Percentiles rank a stretch among this genome's conserved stretches.
phyloP scores from a whole-genome alignment of 495 filamentous ascomycete species.

The Trichoderma asperelloides region DNA sequence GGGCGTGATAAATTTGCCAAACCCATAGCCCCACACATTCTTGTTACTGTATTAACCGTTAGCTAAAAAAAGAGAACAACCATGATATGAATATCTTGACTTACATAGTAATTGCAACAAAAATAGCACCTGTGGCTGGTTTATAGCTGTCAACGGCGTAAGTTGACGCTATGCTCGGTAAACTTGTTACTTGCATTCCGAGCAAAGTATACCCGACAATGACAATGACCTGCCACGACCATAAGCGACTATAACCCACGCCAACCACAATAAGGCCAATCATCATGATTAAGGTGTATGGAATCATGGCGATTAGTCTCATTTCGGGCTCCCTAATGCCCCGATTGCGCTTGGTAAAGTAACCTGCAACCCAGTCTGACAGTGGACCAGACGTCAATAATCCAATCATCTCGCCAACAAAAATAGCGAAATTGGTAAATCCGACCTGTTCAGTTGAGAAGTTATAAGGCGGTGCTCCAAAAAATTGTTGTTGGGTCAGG shows the following conservation, averaged over 20 bases:
- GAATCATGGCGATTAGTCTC: conserved; percentile 49
- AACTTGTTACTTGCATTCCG: conserved; percentile 45
- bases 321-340: conserved; percentile 58
- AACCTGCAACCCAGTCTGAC: conserved; percentile 47
- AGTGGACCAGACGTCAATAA: conserved; percentile 47
- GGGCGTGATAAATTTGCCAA: conserved; percentile 38
- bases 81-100: background rate
- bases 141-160: conserved; percentile 52
- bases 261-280: conserved; percentile 52
- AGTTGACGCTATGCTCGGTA: conserved; percentile 44
- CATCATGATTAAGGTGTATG: conserved; percentile 50
- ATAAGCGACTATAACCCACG: conserved; percentile 49
- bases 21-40: conserved; percentile 46
- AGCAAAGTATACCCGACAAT: conserved; percentile 44
- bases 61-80: background rate
- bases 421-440: conserved; percentile 38
- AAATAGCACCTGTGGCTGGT: conserved; percentile 44
- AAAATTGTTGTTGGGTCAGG: conserved; percentile 52
- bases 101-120: conserved; percentile 41
- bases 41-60: conserved; percentile 26
- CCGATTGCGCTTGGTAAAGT: conserved; percentile 41
- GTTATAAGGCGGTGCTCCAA: conserved; percentile 53
- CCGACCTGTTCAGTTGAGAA: conserved; percentile 33
- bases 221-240: conserved; percentile 47
- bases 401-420: conserved; percentile 46